Conservation (phyloP, 257 asterid species). For the Penstemon davidsonii region DNA sequence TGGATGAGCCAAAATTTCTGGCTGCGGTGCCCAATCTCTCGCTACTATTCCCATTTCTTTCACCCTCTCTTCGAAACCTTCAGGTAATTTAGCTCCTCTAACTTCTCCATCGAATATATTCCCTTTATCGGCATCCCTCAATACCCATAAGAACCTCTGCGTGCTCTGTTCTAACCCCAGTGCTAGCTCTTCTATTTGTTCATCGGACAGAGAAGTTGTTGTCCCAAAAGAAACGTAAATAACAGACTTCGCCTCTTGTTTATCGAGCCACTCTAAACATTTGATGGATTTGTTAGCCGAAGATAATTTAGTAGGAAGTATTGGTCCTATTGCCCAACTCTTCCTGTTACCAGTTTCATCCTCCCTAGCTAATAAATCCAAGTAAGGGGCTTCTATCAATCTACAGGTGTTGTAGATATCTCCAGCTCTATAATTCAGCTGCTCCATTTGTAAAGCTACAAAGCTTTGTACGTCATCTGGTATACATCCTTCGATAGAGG, state of each 20-base stretch:
- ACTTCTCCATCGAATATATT: slow-evolving; percentile 23
- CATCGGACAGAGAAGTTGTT: slow-evolving; percentile 36
- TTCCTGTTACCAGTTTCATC: slow-evolving; percentile 25
- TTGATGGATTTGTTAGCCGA: background rate
- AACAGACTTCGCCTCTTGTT: slow-evolving; percentile 31
- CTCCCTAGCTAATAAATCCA: slow-evolving; percentile 33
- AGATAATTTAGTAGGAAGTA: slow-evolving; percentile 25
- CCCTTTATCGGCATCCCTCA: slow-evolving; percentile 26
- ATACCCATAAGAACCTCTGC: slow-evolving; percentile 27
- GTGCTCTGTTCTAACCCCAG: slow-evolving; percentile 40
- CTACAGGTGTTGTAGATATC: slow-evolving; percentile 45
- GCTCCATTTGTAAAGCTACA: slow-evolving; percentile 4
- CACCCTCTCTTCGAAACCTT: background rate
- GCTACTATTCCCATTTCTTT: background rate
- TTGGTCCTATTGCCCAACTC: slow-evolving; percentile 50
- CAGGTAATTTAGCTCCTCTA: slow-evolving; percentile 33
- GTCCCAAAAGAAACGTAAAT: slow-evolving; percentile 41
- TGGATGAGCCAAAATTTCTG: background rate
- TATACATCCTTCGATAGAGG: slow-evolving; percentile 17
- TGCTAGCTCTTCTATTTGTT: slow-evolving; percentile 41
- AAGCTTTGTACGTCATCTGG: slow-evolving; percentile 17
- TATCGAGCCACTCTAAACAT: slow-evolving; percentile 39
- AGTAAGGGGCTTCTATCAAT: slow-evolving; percentile 40
- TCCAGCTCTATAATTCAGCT: slow-evolving; percentile 28
- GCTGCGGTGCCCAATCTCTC: background rate